Base-by-base conservation (phyloP, 495 filamentous ascomycete species). In the Aspergillus coremiiformis region DNA sequence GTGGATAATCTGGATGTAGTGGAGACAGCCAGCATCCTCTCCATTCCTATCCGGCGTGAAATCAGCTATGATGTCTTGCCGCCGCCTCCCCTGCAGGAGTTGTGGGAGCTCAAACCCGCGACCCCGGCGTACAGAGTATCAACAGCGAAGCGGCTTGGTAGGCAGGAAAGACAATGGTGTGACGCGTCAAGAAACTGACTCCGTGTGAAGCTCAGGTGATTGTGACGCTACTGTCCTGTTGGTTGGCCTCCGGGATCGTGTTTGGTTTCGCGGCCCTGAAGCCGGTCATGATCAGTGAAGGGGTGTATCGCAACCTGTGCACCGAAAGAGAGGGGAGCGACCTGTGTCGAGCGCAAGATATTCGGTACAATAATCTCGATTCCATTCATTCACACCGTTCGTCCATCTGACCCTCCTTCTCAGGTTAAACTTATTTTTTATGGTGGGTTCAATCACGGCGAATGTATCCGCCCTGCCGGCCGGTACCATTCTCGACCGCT, bases 231-330 rank as follows among this genome's bases (percentile, higher is more conserved):
- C 56, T 84, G 11, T 80, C 81, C 52, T 85, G 83, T 60, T 81
- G 84, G 56, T 69, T 83, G 45, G 79, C 82, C 5, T 79, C 85
- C 4, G 85, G 85, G 1, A 74, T 86, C 47, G 82, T 87, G 4
- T 89, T 88, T 63, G 85, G 85, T 5, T 89, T 84, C 65, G 84
- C 85, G 3, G 85, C 85, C 5, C 67, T 89, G 43, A 89, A 87
- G 57, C 85, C 85, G 0, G 75, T 88, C 1, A 61, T 89, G 24
- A 73, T 88, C 24, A 66, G 73, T 10, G 82, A 87, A 61, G 79
- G 80, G 0, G 83, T 87, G 5, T 89, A 87, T 60, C 68, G 73
- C 20, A 68, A 84, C 21, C 59, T 68, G 21, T 89, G 85, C 55
- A 73, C 72, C 0, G 53, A 65, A 4, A 59, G 72, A 4, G 62